phyloP scores from a whole-genome alignment of 2,329 filamentous ascomycete species.

The Chaetomium strumarium region DNA sequence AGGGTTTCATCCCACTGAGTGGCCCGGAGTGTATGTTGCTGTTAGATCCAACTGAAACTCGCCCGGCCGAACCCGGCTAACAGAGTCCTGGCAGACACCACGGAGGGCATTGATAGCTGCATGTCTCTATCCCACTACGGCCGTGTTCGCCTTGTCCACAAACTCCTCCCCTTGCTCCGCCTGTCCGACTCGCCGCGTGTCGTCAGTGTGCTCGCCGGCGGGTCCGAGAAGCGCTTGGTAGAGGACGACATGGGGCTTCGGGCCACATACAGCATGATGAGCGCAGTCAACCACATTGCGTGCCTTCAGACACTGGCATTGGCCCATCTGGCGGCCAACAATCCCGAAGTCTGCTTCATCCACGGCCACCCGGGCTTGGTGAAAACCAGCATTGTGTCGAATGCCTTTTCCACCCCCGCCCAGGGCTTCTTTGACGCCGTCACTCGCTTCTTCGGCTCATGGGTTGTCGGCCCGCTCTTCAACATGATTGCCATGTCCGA shows the following conservation, averaged over 20 bases:
- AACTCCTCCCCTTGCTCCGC: neutral
- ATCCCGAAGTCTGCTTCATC: neutral
- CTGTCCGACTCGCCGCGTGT: neutral
- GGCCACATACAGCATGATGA: neutral
- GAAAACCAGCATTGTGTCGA: neutral
- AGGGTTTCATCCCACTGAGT: neutral
- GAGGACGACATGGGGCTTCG: neutral
- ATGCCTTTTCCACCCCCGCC: neutral
- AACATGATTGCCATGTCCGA: neutral
- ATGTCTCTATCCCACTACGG: neutral
- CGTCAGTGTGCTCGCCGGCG: neutral
- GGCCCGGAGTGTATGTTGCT: too few species aligned
- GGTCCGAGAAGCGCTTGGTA: neutral
- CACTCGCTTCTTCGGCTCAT: neutral
- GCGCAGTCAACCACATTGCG: neutral
- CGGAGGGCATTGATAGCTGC: neutral
- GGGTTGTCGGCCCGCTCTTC: neutral
- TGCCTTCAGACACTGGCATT: neutral
- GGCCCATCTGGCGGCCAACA: neutral
- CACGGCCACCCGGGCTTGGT: neutral
- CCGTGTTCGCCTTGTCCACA: neutral
- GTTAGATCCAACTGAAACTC: too few species aligned
- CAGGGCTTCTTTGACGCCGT: neutral
- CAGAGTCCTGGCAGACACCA: neutral
- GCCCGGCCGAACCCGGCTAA: neutral